Conservation (phyloP, 495 filamentous ascomycete species). For the Hypoxylon rickii region DNA sequence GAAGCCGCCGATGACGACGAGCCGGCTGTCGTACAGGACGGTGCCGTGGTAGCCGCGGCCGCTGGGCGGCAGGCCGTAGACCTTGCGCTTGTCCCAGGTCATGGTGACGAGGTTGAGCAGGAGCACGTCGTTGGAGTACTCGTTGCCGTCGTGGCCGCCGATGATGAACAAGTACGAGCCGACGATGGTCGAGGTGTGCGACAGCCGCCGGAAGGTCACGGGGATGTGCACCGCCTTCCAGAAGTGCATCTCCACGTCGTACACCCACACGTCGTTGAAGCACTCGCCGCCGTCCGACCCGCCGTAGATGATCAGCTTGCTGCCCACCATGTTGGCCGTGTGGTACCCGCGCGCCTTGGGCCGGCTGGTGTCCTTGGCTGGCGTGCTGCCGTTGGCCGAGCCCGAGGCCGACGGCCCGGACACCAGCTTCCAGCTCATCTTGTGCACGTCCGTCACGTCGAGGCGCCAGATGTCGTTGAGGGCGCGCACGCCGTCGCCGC, state of each 20-base stretch:
- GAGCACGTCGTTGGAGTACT: slow-evolving; percentile 68
- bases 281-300: slow-evolving; percentile 69
- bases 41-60: slow-evolving; percentile 67
- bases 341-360: slow-evolving; percentile 69
- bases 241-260: slow-evolving; percentile 60
- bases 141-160: slow-evolving; percentile 68
- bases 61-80: slow-evolving; percentile 65
- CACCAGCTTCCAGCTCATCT: slow-evolving; percentile 66
- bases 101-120: slow-evolving; percentile 70
- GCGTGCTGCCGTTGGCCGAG: slow-evolving; percentile 22
- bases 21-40: slow-evolving; percentile 62
- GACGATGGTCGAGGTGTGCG: slow-evolving; percentile 67
- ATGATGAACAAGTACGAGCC: slow-evolving; percentile 69
- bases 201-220: slow-evolving; percentile 60
- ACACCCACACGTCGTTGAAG: slow-evolving; percentile 71
- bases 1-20: slow-evolving; percentile 66
- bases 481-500: slow-evolving; percentile 66
- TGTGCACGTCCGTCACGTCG: slow-evolving; percentile 63
- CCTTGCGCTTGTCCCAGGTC: slow-evolving; percentile 65
- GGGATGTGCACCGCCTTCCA: slow-evolving; percentile 60
- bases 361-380: slow-evolving; percentile 36
- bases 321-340: slow-evolving; percentile 70
- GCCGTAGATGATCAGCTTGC: slow-evolving; percentile 69
- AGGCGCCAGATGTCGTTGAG: slow-evolving; percentile 71
- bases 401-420: slow-evolving; percentile 43